These are phyloP conservation scores for Colletotrichum ledebouriae DNA, from an alignment of 2,329 filamentous ascomycete genomes.

Conservation along the genomic window DNA sequence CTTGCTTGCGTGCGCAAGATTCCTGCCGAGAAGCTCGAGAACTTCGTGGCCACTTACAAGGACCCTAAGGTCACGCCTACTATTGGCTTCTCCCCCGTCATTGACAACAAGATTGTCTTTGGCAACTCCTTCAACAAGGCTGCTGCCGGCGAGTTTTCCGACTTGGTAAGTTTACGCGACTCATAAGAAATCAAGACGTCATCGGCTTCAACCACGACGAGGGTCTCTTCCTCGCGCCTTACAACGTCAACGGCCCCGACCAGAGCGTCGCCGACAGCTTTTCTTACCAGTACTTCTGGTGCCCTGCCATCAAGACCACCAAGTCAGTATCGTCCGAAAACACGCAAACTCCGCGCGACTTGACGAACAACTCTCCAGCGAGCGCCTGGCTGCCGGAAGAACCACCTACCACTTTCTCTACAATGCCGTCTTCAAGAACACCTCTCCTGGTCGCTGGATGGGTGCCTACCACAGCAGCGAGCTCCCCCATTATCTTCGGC, in stretches of 20 bases:
- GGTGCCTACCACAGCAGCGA: constrained; percentile 50
- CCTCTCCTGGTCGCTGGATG: constrained; percentile 46
- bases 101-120: constrained; percentile 51
- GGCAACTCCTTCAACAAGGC: constrained; percentile 49
- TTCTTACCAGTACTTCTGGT: constrained; percentile 39
- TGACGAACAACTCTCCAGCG: background rate
- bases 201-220: constrained; percentile 39
- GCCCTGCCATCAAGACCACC: constrained; percentile 35
- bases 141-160: constrained; percentile 31
- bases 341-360: background rate
- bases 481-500: constrained; percentile 52
- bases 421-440: constrained; percentile 49
- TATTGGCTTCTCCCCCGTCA: constrained; percentile 50
- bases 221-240: constrained; percentile 37
- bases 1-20: constrained; percentile 56
- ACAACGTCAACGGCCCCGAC: constrained; percentile 32
- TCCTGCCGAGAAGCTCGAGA: constrained; percentile 50
- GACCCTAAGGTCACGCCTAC: constrained; percentile 46
- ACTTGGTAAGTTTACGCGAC: background rate
- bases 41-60: constrained; percentile 48
- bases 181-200: background rate
- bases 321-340: constrained; percentile 9
- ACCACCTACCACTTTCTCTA: constrained; percentile 48
- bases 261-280: constrained; percentile 23
- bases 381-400: constrained; percentile 31